Percentiles rank a stretch among this genome's conserved stretches.
These are phyloP conservation scores for Harringtonia aguacate DNA, from an alignment of 2,329 filamentous ascomycete genomes.

Conservation along the genomic window DNA sequence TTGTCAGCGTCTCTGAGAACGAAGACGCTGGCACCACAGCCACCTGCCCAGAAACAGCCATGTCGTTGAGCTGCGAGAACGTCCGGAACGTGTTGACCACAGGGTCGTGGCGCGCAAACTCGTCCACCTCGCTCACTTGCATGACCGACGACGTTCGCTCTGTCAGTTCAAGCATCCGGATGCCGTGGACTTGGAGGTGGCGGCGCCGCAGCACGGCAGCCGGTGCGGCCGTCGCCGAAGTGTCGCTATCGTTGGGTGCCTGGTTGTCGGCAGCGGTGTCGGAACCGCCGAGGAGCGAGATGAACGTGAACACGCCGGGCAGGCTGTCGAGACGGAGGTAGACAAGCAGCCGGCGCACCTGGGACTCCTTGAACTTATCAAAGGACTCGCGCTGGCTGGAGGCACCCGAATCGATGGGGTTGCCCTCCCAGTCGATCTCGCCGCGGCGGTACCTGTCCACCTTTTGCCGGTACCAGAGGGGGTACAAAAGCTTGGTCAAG, in stretches of 20 bases:
- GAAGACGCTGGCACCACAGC: constrained; percentile 67
- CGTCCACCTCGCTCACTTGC: constrained; percentile 76
- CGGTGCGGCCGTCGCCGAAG: constrained; percentile 12
- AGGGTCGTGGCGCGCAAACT: constrained; percentile 59
- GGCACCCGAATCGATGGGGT: constrained; percentile 23
- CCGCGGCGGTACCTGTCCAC: constrained; percentile 55
- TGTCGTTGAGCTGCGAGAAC: constrained; percentile 73
- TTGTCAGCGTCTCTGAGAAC: constrained; percentile 67
- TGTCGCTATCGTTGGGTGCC: constrained; percentile 20
- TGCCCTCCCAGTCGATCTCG: constrained; percentile 75
- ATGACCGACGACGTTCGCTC: constrained; percentile 93
- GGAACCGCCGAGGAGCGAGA: constrained; percentile 57
- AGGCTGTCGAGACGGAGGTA: constrained; percentile 80
- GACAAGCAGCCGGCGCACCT: constrained; percentile 58
- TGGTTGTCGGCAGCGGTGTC: constrained; percentile 14
- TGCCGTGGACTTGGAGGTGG: constrained; percentile 64
- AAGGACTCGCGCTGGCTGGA: constrained; percentile 14
- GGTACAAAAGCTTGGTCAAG: constrained; percentile 62
- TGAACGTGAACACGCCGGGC: constrained; percentile 69
- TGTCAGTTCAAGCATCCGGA: constrained; percentile 79
- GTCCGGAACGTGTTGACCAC: constrained; percentile 87
- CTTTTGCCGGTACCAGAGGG: constrained; percentile 46
- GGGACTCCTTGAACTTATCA: constrained; percentile 23
- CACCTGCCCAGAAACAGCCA: constrained; percentile 73
- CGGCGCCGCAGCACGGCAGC: constrained; percentile 25